phyloP scores from a whole-genome alignment of 108 stramenopile species.

The Cyclotella atomus region DNA sequence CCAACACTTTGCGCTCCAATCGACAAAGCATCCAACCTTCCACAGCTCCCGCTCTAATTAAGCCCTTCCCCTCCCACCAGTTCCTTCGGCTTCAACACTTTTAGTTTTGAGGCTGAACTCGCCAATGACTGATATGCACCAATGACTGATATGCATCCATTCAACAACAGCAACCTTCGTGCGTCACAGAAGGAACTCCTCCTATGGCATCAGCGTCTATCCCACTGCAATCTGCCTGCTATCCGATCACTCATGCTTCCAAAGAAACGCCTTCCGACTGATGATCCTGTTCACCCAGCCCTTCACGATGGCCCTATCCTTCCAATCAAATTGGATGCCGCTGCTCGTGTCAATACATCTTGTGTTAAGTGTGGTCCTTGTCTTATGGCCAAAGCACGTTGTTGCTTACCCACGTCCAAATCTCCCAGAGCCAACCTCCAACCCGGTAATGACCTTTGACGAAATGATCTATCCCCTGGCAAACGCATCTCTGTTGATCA shows the following conservation, averaged over 20 bases:
- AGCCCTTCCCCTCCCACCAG: no score
- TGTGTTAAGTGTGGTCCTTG: background rate
- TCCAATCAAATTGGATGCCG: background rate
- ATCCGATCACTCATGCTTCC: background rate
- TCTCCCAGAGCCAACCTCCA: background rate
- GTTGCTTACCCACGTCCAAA: background rate
- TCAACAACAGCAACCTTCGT: conserved; percentile 50
- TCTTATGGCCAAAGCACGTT: background rate
- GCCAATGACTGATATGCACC: background rate
- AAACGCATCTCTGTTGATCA: conserved; percentile 4
- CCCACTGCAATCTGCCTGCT: conserved; percentile 4
- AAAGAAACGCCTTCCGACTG: background rate
- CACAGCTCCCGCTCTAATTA: no score
- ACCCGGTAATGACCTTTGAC: background rate
- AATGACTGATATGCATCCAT: background rate
- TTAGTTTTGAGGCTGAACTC: no score
- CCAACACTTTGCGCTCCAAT: background rate
- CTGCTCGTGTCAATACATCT: no score
- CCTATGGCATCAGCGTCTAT: conserved; percentile 40
- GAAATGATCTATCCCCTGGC: background rate
- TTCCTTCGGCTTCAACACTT: no score
- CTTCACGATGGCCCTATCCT: background rate
- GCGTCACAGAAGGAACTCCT: conserved; percentile 54
- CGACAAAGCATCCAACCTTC: background rate
- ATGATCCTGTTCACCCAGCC: background rate